Base-by-base conservation (phyloP, 371 early-diverging fungal genomes). In the Nematocida major region DNA sequence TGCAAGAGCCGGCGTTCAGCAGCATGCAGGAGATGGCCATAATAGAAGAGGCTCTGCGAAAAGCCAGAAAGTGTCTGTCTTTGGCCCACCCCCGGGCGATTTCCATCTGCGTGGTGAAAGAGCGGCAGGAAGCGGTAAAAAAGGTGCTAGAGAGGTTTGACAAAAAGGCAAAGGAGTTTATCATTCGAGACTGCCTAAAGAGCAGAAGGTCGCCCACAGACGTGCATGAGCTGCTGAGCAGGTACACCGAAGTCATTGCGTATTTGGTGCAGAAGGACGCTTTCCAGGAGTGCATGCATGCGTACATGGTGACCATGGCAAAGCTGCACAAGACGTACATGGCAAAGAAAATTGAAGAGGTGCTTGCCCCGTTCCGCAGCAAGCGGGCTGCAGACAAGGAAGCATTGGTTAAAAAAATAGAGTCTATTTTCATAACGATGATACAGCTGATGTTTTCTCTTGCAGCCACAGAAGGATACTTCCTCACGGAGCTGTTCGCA, bases 11-110 rank as follows among this genome's bases (percentile, higher is more conserved):
- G 28, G 47, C 50, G 42, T 54, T 81, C 22, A 65, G 66, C 20
- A 70, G 54, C 43, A 54, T 66, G 7, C 57, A 79, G 38, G 76
- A 82, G 40, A 59, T 68, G 57, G 30, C 77, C 13, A 79, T 47
- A 43, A 80, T 67, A 57, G 62, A 62, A 54, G 57, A 50, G 54
- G 81, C 76, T 11, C 40, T 73, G 24, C 20, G 49, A 0, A 62
- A 40, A 22, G 65, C 63, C 18, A 20, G 45, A 26, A 38, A 45
- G 26, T 24, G 42, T 9, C 20, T 45, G 24, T 28, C 13, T 0
- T 63, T 73, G 22, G 22, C 4, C 13, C 26, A 73, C 22, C 36
- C 18, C 5, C 18, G 45, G 15, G 26, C 63, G 5, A 2, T 63
- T 15, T 20, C 20, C 4, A 43, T 63, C 9, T 32, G 11, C 13